Conservation (phyloP, 441 rosid species). For the Daphne laureola region DNA sequence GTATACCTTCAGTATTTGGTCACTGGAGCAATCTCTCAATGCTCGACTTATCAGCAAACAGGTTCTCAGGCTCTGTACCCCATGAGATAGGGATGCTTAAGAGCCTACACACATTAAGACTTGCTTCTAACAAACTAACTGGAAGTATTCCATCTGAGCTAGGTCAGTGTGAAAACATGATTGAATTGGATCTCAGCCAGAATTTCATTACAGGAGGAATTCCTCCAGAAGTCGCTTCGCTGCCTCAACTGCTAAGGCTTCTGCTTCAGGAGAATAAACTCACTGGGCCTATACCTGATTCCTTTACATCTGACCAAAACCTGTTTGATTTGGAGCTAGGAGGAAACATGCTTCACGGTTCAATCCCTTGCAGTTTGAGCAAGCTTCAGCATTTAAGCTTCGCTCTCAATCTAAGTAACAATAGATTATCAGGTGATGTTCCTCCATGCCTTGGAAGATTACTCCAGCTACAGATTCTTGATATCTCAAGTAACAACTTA, state of each 20-base stretch:
- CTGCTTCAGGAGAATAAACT: conserved; percentile 27
- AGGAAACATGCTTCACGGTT: conserved; percentile 27
- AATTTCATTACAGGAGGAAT: conserved; percentile 29
- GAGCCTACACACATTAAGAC: conserved; percentile 23
- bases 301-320: conserved; percentile 18
- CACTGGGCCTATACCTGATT: conserved; percentile 24
- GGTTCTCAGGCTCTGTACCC: conserved; percentile 25
- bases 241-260: conserved; percentile 22
- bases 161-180: conserved; percentile 22
- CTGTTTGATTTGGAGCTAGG: conserved; percentile 30
- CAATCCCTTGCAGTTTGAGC: conserved; percentile 32
- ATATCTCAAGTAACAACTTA: conserved; percentile 34
- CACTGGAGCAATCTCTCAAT: conserved; percentile 25
- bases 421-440: conserved; percentile 30
- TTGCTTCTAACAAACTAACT: conserved; percentile 21
- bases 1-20: conserved; percentile 22
- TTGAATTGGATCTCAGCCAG: conserved; percentile 24
- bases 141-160: conserved; percentile 28
- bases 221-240: conserved; percentile 23
- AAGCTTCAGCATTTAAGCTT: conserved; percentile 28
- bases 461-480: conserved; percentile 33
- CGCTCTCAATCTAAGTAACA: conserved; percentile 30
- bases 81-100: conserved; percentile 25
- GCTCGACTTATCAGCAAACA: conserved; percentile 28
- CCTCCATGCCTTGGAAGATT: conserved; percentile 29